phyloP scores from a whole-genome alignment of 2,329 filamentous ascomycete genomes.

The Monosporascus cannonballus region DNA sequence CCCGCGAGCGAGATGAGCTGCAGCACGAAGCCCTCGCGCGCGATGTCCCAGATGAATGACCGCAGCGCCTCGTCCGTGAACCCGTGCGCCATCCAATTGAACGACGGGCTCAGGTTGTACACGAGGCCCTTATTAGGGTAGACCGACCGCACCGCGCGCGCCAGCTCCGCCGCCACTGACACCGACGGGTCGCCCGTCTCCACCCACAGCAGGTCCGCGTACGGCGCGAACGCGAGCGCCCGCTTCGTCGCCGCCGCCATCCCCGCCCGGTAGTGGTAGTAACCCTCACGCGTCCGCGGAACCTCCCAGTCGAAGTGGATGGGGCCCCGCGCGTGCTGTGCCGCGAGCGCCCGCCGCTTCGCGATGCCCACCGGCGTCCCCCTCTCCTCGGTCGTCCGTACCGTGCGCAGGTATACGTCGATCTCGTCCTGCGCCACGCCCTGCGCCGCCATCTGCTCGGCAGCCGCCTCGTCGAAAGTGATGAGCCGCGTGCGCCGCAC shows the following conservation, averaged over 20 bases:
- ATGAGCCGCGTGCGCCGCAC: slow-evolving; percentile 79
- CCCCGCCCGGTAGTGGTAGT: slow-evolving; percentile 83
- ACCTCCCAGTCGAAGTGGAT: slow-evolving; percentile 87
- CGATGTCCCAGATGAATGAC: slow-evolving; percentile 95
- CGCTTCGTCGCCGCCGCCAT: slow-evolving; percentile 87
- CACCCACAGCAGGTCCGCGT: slow-evolving; percentile 93
- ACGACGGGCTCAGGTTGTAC: slow-evolving; percentile 93
- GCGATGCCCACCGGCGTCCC: slow-evolving; percentile 67
- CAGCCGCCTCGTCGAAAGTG: slow-evolving; percentile 86
- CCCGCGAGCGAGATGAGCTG: slow-evolving; percentile 63
- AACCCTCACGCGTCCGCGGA: slow-evolving; percentile 87
- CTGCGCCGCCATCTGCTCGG: slow-evolving; percentile 64
- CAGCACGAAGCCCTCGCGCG: slow-evolving; percentile 72
- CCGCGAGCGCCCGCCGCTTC: slow-evolving; percentile 67
- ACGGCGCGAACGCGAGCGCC: slow-evolving; percentile 84
- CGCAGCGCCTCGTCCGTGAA: slow-evolving; percentile 78
- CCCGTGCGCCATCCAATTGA: slow-evolving; percentile 97
- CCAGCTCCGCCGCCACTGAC: slow-evolving; percentile 67
- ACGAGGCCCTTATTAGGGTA: slow-evolving; percentile 82
- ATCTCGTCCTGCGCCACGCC: slow-evolving; percentile 59
- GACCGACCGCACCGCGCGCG: slow-evolving; percentile 63
- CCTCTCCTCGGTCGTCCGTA: slow-evolving; percentile 53
- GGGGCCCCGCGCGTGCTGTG: slow-evolving; percentile 57
- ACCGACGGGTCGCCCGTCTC: slow-evolving; percentile 90
- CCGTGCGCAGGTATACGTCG: slow-evolving; percentile 59